Conservation (phyloP, 2,329 filamentous ascomycete species). For the Trichoderma oligosporum region DNA sequence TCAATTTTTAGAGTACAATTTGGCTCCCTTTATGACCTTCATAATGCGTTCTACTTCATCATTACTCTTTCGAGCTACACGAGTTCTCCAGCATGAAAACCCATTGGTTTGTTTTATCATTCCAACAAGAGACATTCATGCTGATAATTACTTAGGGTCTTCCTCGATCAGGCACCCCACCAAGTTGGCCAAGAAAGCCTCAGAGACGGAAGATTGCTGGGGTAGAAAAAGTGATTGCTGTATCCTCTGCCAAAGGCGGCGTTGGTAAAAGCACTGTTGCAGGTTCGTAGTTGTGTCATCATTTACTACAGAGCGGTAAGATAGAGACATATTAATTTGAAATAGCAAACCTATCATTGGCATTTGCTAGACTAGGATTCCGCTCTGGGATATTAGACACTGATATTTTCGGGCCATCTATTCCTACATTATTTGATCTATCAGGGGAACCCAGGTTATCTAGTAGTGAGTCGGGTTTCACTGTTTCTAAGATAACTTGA, state of each 20-base stretch:
- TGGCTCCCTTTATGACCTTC: no score
- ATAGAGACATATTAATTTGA: not conserved
- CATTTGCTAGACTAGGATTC: constrained; percentile 77
- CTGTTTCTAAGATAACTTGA: not conserved
- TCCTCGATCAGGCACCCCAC: constrained; percentile 64
- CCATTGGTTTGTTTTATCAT: constrained; percentile 60
- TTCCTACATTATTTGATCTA: constrained; percentile 84
- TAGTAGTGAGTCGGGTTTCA: constrained; percentile 49
- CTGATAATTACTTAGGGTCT: constrained; percentile 60
- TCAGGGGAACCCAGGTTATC: constrained; percentile 75
- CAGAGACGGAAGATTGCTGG: constrained; percentile 75
- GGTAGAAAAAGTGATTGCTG: constrained; percentile 89
- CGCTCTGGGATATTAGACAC: constrained; percentile 87
- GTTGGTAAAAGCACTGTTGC: constrained; percentile 95
- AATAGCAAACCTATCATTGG: constrained; percentile 74
- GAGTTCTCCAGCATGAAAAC: constrained; percentile 67
- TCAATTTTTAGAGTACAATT: no score
- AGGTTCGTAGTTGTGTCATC: constrained; percentile 45
- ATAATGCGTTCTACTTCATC: constrained; percentile 38
- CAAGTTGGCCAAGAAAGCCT: constrained; percentile 67
- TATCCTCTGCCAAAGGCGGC: constrained; percentile 96
- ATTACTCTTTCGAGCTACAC: constrained; percentile 35
- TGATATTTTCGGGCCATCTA: constrained; percentile 93
- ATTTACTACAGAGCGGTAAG: not conserved
- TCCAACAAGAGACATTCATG: not conserved